Base-by-base conservation (phyloP, 805 yeast genomes). In the Zygoascus bituminiphila region DNA sequence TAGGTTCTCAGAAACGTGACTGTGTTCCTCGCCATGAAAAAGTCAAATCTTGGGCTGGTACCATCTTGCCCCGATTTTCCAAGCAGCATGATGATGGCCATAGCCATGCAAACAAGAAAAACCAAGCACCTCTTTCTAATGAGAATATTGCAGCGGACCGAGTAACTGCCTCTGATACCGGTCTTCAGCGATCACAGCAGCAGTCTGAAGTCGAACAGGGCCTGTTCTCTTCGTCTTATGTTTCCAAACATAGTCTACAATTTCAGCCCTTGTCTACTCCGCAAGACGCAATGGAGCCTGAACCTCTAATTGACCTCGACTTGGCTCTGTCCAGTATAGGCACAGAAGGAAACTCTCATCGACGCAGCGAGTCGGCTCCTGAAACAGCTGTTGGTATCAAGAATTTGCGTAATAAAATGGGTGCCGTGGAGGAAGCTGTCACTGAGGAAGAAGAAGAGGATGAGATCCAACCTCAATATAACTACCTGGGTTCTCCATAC, bases 331-430 rank as follows among this genome's bases (percentile, higher is more conserved):
- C 56, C 8, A 19, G 49, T 21, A 38, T 44, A 14, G 44, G 9
- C 14, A 12, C 21, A 8, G 20, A 42, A 14, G 17, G 5, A 6
- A 23, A 4, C 36, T 54, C 15, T 25, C 81, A 77, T 57, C 68
- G 79, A 56, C 67, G 81, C 49, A 67, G 79, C 1, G 82, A 77
- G 58, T 73, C 78, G 37, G 81, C 82, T 0, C 81, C 81, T 5
- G 79, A 77, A 26, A 65, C 73, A 45, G 21, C 50, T 19, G 52
- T 51, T 42, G 48, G 47, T 20, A 47, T 54, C 19, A 50, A 46
- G 31, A 51, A 56, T 57, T 56, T 57, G 49, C 56, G 59, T 25
- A 57, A 57, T 26, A 53, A 56, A 42, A 58, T 58, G 60, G 55
- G 58, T 20, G 54, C 62, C 5, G 58, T 62, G 3, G 57, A 57